Evolutionary conservation across 352 stramenopile species (phyloP).

Genomic region (Peronosclerospora sorghi): DNA sequence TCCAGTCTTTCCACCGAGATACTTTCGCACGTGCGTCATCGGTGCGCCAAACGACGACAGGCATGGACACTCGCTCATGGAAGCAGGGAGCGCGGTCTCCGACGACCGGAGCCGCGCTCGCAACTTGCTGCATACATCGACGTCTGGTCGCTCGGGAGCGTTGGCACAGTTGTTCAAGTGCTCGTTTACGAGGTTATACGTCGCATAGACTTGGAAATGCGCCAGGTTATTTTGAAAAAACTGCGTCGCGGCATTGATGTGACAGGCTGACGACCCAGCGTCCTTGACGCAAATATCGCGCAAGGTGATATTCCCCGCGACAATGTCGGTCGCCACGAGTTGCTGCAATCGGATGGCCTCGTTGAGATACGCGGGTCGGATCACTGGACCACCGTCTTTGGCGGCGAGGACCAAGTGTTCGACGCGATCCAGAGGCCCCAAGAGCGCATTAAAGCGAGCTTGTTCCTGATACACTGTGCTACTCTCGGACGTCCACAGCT

Average conservation of each 20-base stretch:
- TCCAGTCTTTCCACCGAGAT: conserved; percentile 33
- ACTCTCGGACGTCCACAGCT: conserved; percentile 38
- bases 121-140: conserved; percentile 29
- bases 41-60: conserved; percentile 43
- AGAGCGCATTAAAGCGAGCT: conserved; percentile 32
- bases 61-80: conserved; percentile 58
- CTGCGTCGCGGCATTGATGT: conserved; percentile 43
- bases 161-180: conserved; percentile 35
- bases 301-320: conserved; percentile 13
- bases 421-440: conserved; percentile 45
- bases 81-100: conserved; percentile 26
- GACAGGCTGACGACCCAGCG: conserved; percentile 28
- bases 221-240: conserved; percentile 56
- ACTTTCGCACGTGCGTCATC: conserved; percentile 47
- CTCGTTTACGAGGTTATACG: conserved; percentile 25
- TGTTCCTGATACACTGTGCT: conserved; percentile 35
- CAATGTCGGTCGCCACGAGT: conserved; percentile 18
- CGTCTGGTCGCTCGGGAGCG: conserved; percentile 14
- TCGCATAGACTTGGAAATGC: conserved; percentile 41
- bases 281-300: conserved; percentile 54
- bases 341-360: conserved; percentile 47
- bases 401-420: conserved; percentile 42
- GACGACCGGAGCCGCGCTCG: conserved; percentile 16
- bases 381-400: conserved; percentile 45
- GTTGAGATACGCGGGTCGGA: conserved; percentile 31